Percentiles rank a stretch among this genome's conserved stretches.
Conservation (phyloP, 2,329 filamentous ascomycete genomes). For the Trichophyton benhamiae region DNA sequence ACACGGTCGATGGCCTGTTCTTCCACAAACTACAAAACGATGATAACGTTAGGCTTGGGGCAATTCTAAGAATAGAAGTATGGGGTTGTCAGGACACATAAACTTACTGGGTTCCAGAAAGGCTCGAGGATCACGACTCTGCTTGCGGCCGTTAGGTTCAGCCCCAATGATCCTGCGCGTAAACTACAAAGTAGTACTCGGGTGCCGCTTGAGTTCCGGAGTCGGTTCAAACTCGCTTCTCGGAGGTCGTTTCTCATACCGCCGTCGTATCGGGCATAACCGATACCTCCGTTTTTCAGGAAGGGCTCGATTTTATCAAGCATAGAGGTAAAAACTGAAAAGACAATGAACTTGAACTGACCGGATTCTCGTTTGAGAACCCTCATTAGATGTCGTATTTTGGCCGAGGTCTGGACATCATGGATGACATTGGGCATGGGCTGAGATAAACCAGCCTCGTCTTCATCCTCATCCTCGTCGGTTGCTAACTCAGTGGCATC, state of each 20-base stretch:
- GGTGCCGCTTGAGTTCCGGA: conserved; percentile 62
- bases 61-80: not conserved
- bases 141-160: conserved; percentile 88
- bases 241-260: conserved; percentile 87
- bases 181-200: conserved; percentile 83
- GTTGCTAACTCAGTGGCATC: conserved; percentile 12
- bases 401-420: conserved; percentile 54
- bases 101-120: conserved; percentile 89
- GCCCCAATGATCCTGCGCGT: conserved; percentile 81
- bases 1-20: conserved; percentile 98
- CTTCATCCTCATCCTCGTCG: conserved; percentile 29
- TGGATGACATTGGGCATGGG: conserved; percentile 24
- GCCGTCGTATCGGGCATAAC: conserved; percentile 83
- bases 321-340: conserved; percentile 98
- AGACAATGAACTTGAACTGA: conserved; percentile 94
- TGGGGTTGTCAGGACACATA: not conserved
- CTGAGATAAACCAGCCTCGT: conserved; percentile 31
- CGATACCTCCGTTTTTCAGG: conserved; percentile 58
- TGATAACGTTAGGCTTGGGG: not conserved
- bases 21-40: conserved; percentile 64
- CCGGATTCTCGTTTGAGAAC: conserved; percentile 67
- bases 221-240: conserved; percentile 66
- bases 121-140: conserved; percentile 91
- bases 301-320: conserved; percentile 92
- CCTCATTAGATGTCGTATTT: conserved; percentile 73